phyloP scores from a whole-genome alignment of 1,284 basidiomycete species.

The Nidula niveotomentosa region DNA sequence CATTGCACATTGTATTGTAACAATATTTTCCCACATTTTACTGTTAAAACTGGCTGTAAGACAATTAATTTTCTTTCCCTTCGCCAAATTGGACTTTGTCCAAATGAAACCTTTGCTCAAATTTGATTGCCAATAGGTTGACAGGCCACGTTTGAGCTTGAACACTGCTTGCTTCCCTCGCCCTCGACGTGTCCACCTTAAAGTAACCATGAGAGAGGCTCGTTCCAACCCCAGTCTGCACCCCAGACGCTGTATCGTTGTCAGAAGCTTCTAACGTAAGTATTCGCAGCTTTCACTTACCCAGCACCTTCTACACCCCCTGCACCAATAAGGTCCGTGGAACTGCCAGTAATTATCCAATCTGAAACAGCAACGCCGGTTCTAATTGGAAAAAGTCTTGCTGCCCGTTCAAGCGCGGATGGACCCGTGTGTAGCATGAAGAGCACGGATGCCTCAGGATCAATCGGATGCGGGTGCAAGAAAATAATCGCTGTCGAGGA shows the following conservation, averaged over 20 bases:
- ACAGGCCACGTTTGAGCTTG: too few relatives aligned
- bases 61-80: too few relatives aligned
- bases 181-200: slow-evolving; percentile 10
- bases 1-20: slow-evolving; percentile 78
- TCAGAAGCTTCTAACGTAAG: neutral
- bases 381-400: slow-evolving; percentile 76
- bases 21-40: slow-evolving; percentile 54
- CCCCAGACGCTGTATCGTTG: slow-evolving; percentile 42
- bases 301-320: slow-evolving; percentile 75
- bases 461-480: slow-evolving; percentile 64
- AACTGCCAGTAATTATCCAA: slow-evolving; percentile 64
- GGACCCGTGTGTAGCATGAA: slow-evolving; percentile 61
- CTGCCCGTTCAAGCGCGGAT: slow-evolving; percentile 60
- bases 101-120: too few relatives aligned
- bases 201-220: slow-evolving; percentile 47
- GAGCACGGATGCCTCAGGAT: slow-evolving; percentile 38
- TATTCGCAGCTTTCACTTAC: slow-evolving; percentile 34
- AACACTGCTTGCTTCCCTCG: too few relatives aligned
- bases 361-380: slow-evolving; percentile 77
- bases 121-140: too few relatives aligned
- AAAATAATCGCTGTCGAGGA: slow-evolving; percentile 52
- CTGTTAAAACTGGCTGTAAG: slow-evolving; percentile 39
- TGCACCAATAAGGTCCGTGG: slow-evolving; percentile 56
- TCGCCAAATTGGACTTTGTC: too few relatives aligned
- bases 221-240: slow-evolving; percentile 55